phyloP scores from a whole-genome alignment of 495 filamentous ascomycete species.

The Tuber microsphaerosporum region DNA sequence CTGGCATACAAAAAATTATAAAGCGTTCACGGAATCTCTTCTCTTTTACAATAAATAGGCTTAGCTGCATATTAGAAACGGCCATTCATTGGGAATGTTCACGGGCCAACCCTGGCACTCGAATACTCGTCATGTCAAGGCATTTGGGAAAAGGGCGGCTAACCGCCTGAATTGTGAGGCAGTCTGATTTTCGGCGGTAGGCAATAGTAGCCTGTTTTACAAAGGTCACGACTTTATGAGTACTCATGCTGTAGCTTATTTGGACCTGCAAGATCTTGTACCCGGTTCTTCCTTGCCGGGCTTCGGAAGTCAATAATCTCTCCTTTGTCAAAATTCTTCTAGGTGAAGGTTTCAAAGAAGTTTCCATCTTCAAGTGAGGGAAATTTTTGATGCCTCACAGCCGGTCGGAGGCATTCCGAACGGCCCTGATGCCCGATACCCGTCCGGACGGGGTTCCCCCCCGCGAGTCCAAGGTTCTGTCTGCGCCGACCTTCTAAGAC shows the following conservation, averaged over 20 bases:
- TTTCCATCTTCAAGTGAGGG: not conserved
- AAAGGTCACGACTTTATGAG: too few relatives aligned
- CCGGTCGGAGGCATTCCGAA: conserved; percentile 1
- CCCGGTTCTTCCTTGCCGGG: not conserved
- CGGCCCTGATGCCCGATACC: not conserved
- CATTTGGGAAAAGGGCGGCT: too few relatives aligned
- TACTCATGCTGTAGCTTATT: not conserved
- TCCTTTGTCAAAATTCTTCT: not conserved
- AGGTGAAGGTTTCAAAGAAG: not conserved
- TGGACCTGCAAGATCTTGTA: not conserved
- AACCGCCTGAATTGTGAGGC: too few relatives aligned
- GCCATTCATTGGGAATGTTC: too few relatives aligned
- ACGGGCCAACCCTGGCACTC: too few relatives aligned
- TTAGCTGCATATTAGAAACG: too few relatives aligned
- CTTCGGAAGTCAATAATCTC: not conserved
- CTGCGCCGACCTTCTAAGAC: not conserved
- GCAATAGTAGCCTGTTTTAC: too few relatives aligned
- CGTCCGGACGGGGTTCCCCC: not conserved
- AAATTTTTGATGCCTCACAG: not conserved
- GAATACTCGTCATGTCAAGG: too few relatives aligned
- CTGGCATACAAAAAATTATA: too few relatives aligned
- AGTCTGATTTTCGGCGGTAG: too few relatives aligned
- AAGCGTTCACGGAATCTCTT: too few relatives aligned
- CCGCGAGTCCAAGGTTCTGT: not conserved
- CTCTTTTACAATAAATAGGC: too few relatives aligned